phyloP scores from a whole-genome alignment of 257 asterid species.

The Scutellaria galericulata region DNA sequence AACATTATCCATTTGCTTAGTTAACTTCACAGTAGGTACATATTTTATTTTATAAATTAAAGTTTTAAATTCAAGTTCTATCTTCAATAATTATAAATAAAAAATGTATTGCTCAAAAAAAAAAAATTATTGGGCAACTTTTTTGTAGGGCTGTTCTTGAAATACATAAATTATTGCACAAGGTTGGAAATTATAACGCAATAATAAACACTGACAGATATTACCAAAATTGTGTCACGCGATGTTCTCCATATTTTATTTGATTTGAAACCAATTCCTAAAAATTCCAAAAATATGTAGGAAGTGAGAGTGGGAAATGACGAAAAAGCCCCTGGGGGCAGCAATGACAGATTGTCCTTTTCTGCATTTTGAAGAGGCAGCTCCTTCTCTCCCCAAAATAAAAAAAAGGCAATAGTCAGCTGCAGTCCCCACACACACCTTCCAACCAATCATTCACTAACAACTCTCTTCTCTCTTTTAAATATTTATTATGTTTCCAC shows the following conservation, averaged over 20 bases:
- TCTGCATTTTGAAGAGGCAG: slow-evolving; percentile 49
- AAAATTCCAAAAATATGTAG: neutral
- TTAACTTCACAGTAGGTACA: too few relatives aligned
- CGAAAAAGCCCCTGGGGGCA: slow-evolving; percentile 36
- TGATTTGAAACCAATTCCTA: neutral
- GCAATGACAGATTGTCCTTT: slow-evolving; percentile 59
- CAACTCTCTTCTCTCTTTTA: slow-evolving; percentile 35
- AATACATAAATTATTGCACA: neutral
- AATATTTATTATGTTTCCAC: slow-evolving; percentile 25
- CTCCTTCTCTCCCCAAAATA: slow-evolving; percentile 29
- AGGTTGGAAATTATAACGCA: neutral
- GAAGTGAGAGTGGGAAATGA: neutral
- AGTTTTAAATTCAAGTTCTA: too few relatives aligned
- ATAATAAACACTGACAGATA: slow-evolving; percentile 7
- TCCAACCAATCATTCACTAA: slow-evolving; percentile 59
- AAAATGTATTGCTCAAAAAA: too few relatives aligned
- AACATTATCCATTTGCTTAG: neutral
- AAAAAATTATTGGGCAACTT: too few relatives aligned
- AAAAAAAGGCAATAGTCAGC: slow-evolving; percentile 39
- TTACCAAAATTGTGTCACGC: slow-evolving; percentile 4
- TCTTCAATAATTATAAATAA: too few relatives aligned
- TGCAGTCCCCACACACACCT: slow-evolving; percentile 58
- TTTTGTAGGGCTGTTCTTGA: neutral
- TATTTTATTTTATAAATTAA: too few relatives aligned
- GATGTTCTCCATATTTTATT: neutral